These are phyloP conservation scores for Arthroderma uncinatum DNA, from an alignment of 2,329 filamentous ascomycete species.

Conservation along the genomic window DNA sequence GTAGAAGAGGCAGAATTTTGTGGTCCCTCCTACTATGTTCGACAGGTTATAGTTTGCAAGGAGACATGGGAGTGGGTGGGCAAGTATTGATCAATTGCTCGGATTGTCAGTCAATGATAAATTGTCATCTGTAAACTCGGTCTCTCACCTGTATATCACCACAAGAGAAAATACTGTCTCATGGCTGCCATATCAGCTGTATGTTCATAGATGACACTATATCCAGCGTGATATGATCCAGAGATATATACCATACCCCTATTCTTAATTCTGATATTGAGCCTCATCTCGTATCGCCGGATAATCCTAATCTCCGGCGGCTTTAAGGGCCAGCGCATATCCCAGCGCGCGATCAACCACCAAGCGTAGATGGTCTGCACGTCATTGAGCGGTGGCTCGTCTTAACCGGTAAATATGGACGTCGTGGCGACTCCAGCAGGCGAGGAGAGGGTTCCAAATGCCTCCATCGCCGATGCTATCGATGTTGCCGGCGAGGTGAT, in stretches of 20 bases:
- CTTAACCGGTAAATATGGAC: constrained; percentile 27
- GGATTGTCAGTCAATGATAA: too few relatives aligned
- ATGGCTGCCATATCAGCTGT: too few relatives aligned
- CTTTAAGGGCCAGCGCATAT: not conserved
- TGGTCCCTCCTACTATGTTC: too few relatives aligned
- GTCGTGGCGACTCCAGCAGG: constrained; percentile 6
- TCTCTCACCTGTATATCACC: too few relatives aligned
- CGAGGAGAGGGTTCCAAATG: not conserved
- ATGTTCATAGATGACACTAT: too few relatives aligned
- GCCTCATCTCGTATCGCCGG: not conserved
- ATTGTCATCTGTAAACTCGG: too few relatives aligned
- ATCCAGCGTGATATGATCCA: too few relatives aligned
- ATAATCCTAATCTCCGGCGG: not conserved
- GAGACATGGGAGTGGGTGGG: not conserved
- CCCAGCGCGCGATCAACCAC: not conserved
- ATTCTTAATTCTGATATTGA: too few relatives aligned
- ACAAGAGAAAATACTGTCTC: too few relatives aligned
- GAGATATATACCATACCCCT: too few relatives aligned
- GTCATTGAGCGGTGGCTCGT: constrained; percentile 2
- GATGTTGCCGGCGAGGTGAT: not conserved
- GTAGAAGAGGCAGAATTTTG: not conserved
- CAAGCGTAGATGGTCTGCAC: not conserved
- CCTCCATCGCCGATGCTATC: not conserved
- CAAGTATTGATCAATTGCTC: not conserved
- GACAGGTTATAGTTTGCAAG: not conserved